Conservation (phyloP, 805 yeast species). For the Saccharomyces kudriavzevii region DNA sequence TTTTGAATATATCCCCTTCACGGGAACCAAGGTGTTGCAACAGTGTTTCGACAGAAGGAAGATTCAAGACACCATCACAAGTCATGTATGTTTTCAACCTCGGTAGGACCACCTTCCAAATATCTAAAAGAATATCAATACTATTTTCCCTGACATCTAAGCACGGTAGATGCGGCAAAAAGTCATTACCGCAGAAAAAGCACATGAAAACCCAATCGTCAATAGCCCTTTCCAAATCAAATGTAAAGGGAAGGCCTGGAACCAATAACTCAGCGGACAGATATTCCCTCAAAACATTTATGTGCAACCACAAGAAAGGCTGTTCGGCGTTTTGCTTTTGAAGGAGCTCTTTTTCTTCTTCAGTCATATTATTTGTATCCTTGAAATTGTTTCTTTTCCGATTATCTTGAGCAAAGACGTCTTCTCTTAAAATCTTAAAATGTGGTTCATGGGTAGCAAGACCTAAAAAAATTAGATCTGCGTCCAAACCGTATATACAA, state of each 20-base stretch:
- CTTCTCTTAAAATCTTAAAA: slow-evolving; percentile 88
- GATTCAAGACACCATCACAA: slow-evolving; percentile 76
- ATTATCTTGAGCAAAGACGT: slow-evolving; percentile 79
- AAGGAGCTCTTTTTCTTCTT: slow-evolving; percentile 40
- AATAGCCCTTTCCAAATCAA: slow-evolving; percentile 88
- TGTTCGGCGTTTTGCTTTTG: slow-evolving; percentile 40
- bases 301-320: slow-evolving; percentile 92
- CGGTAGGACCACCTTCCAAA: slow-evolving; percentile 77
- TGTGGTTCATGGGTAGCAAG: slow-evolving; percentile 98
- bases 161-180: slow-evolving; percentile 91
- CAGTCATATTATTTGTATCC: slow-evolving; percentile 43
- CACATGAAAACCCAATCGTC: slow-evolving; percentile 99
- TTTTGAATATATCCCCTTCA: slow-evolving; percentile 72
- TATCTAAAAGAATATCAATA: slow-evolving; percentile 66
- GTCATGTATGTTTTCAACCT: slow-evolving; percentile 70
- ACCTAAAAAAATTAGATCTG: slow-evolving; percentile 92
- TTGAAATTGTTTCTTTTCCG: slow-evolving; percentile 14
- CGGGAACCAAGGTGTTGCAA: slow-evolving; percentile 55
- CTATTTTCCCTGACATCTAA: slow-evolving; percentile 93
- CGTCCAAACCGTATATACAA: slow-evolving; percentile 94
- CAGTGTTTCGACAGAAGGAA: slow-evolving; percentile 67
- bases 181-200: slow-evolving; percentile 97
- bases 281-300: slow-evolving; percentile 80
- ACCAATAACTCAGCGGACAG: slow-evolving; percentile 71
- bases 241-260: slow-evolving; percentile 61